Conservation (phyloP, 805 yeast species). For the Candida anglica region DNA sequence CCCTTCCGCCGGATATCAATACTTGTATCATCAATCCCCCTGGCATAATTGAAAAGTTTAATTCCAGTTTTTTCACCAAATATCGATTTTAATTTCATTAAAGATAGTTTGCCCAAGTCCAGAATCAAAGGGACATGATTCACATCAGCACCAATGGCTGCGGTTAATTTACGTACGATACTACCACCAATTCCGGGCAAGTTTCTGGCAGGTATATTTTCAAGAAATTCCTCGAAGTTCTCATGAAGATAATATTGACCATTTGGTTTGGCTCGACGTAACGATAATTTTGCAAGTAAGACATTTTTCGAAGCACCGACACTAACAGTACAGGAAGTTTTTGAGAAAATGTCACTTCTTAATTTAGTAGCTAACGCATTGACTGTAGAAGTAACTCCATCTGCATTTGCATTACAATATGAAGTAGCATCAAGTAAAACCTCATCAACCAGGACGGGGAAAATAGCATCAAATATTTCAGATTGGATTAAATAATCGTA, state of each 20-base stretch:
- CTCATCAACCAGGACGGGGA: conserved; percentile 91
- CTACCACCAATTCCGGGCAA: conserved; percentile 65
- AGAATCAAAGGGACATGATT: conserved; percentile 31
- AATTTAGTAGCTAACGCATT: conserved; percentile 27
- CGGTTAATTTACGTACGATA: conserved; percentile 41
- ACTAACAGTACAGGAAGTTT: conserved; percentile 67
- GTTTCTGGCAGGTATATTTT: conserved; percentile 28
- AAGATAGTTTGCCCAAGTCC: conserved; percentile 33
- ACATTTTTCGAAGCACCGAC: conserved; percentile 77
- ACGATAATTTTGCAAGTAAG: conserved; percentile 70
- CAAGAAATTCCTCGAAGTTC: conserved; percentile 27
- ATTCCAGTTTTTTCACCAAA: conserved; percentile 72
- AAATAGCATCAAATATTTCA: conserved; percentile 44
- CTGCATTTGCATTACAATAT: conserved; percentile 9
- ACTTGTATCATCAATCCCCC: conserved; percentile 66
- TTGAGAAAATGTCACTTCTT: conserved; percentile 34
- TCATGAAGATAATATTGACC: conserved; percentile 46
- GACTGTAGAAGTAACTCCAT: conserved; percentile 8
- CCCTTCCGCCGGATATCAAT: conserved; percentile 50
- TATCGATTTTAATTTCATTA: conserved; percentile 32
- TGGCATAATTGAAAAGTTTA: conserved; percentile 53
- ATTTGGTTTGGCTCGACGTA: conserved; percentile 75
- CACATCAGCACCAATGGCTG: conserved; percentile 3
- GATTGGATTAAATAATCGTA: conserved; percentile 53
- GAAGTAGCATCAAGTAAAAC: conserved; percentile 68